A percentile compares a stretch with the other conserved stretches of the same genome.
These are phyloP conservation scores for Annulohypoxylon nitens DNA, from an alignment of 495 filamentous ascomycete species.

Conservation along the genomic window DNA sequence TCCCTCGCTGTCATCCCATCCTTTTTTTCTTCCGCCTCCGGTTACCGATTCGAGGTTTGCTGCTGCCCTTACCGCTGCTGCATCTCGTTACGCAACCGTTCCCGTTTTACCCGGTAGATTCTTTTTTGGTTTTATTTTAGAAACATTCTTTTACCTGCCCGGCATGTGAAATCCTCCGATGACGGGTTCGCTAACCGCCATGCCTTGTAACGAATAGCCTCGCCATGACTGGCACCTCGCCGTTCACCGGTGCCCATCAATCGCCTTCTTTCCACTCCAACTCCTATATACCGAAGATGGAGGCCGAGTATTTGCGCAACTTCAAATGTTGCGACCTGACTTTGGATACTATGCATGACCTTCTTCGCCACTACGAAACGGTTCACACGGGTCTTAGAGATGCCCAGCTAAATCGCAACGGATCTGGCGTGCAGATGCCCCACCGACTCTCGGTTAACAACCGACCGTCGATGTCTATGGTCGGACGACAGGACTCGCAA, in stretches of 20 bases:
- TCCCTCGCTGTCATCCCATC: constrained; percentile 2
- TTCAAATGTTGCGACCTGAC: constrained; percentile 92
- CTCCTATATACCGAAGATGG: constrained; percentile 96
- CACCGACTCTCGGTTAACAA: constrained; percentile 48
- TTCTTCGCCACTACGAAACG: constrained; percentile 97
- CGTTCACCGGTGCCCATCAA: constrained; percentile 79
- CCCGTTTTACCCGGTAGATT: constrained; percentile 45
- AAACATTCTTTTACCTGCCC: background rate
- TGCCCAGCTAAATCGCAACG: constrained; percentile 54
- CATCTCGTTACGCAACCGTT: constrained; percentile 40
- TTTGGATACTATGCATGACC: constrained; percentile 90
- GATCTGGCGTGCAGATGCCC: constrained; percentile 47
- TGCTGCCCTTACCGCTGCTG: constrained; percentile 28
- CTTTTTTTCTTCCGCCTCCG: constrained; percentile 11
- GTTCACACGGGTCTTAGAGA: constrained; percentile 72
- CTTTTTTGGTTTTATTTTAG: constrained; percentile 40
- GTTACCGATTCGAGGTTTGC: constrained; percentile 28
- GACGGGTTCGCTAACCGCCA: constrained; percentile 41
- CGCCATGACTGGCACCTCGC: constrained; percentile 96
- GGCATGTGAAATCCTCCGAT: constrained; percentile 44
- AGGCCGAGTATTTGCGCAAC: constrained; percentile 96
- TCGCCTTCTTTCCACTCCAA: constrained; percentile 97
- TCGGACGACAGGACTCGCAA: constrained; percentile 50
- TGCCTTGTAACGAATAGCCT: constrained; percentile 69
- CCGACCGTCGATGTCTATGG: constrained; percentile 48